Conservation (phyloP, 305 asterid species). For the Solanum chacoense region DNA sequence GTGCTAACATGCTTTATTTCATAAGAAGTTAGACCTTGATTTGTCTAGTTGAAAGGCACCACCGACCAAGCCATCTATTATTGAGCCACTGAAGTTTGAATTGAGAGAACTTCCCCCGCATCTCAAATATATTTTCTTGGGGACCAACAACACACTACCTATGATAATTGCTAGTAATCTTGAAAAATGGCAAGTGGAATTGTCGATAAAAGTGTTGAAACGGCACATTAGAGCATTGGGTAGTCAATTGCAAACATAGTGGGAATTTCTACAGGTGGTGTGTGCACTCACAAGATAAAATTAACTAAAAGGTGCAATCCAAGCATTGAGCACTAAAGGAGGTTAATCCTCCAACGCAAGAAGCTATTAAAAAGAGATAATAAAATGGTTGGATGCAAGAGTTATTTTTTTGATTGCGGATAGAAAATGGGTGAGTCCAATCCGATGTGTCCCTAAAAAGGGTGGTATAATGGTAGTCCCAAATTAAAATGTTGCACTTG, state of each 20-base stretch:
- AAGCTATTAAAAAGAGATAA: background rate
- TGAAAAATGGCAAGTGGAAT: background rate
- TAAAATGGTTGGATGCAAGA: background rate
- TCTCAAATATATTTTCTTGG: background rate
- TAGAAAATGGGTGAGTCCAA: background rate
- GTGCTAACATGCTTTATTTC: too few relatives aligned
- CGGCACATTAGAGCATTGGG: background rate
- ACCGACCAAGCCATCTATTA: background rate
- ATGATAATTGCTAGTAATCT: background rate
- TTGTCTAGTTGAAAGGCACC: background rate
- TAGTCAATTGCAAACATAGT: background rate
- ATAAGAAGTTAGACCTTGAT: background rate
- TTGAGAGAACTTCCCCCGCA: background rate
- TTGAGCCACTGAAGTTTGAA: background rate
- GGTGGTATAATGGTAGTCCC: too few relatives aligned
- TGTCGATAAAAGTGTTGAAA: background rate
- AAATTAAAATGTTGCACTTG: too few relatives aligned
- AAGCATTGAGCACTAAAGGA: background rate
- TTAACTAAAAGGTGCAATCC: too few relatives aligned
- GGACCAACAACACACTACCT: background rate
- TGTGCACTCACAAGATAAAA: background rate
- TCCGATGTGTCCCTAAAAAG: background rate
- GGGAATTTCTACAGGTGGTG: background rate
- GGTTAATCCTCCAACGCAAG: background rate
- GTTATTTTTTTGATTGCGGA: background rate